These are phyloP conservation scores for Cucumis melo DNA, from an alignment of 306 rosid species.

Conservation along the genomic window DNA sequence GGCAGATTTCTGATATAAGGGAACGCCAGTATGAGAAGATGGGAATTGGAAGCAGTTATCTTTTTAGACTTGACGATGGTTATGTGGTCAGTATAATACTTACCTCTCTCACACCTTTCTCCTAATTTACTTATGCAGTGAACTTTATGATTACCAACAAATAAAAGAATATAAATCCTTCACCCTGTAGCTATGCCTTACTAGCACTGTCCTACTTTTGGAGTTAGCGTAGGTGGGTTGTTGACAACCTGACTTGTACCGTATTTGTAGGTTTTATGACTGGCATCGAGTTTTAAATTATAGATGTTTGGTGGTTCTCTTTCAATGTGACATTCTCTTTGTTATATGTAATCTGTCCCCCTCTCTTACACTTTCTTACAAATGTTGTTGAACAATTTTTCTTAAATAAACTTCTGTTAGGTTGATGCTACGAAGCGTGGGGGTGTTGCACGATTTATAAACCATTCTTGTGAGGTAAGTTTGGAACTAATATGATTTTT, in stretches of 20 bases:
- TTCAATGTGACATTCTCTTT: background rate
- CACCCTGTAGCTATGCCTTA: background rate
- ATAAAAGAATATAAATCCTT: background rate
- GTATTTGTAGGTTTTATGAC: background rate
- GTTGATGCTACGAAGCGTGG: constrained; percentile 99
- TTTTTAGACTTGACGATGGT: constrained; percentile 94
- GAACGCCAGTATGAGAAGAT: constrained; percentile 83
- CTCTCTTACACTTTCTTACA: background rate
- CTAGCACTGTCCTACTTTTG: background rate
- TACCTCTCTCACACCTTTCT: background rate
- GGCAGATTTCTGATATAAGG: constrained; percentile 89
- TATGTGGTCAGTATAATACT: constrained; percentile 65
- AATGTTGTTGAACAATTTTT: constrained; percentile 5
- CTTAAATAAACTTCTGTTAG: constrained; percentile 28
- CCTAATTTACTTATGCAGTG: background rate
- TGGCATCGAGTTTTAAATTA: background rate
- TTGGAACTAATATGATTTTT: constrained; percentile 2
- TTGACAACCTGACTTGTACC: background rate
- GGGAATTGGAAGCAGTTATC: constrained; percentile 99
- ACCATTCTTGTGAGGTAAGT: constrained; percentile 96
- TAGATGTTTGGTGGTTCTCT: background rate
- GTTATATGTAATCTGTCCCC: background rate
- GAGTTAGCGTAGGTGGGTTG: background rate
- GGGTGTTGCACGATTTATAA: constrained; percentile 87
- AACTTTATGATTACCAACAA: background rate